Evolutionary conservation across 2,329 filamentous ascomycete species (phyloP), one percentile per base, ranked within the genome.

Genomic region (Monosporascus sp.): DNA sequence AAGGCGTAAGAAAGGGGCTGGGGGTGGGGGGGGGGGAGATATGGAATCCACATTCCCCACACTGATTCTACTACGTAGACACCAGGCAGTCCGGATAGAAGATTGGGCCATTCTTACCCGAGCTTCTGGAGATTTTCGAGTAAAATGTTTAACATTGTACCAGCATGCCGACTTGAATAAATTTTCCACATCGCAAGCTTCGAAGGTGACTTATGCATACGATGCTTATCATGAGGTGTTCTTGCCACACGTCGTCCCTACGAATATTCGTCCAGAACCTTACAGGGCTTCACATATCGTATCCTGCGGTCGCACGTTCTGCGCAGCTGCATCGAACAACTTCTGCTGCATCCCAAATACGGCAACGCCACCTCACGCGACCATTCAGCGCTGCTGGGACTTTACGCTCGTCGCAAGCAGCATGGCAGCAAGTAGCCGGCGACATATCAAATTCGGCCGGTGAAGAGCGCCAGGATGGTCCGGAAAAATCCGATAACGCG

Each of bases 201-300:
- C 11, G 31, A 35, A 35, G 31, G 31, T 35, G 9, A 11, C 31
- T 35, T 1, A 35, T 35, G 31, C 31, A 35, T 35, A 35, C 31
- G 31, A 14, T 11, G 9, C 37, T 49, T 55, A 63, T 55, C 47
- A 81, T 81, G 78, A 70, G 63, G 55, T 81, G 78, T 61, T 65
- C 72, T 22, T 82, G 78, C 56, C 73, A 75, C 53, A 70, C 68
- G 6, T 67, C 70, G 31, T 70, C 78, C 8, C 63, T 79, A 59
- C 68, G 70, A 51, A 69, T 75, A n/a, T 81, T 82, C 54, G 64
- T 80, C 14, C 73, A 72, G 55, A 76, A 71, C 31, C 66, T 81
- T 11, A 65, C 65, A 2, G 62, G 60, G 48, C 41, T 68, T 11
- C 61, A 60, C 43, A 14, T 68, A 8, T 54, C 63, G 41, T 41